Evolutionary conservation across 768 basidiomycete species (phyloP).

Genomic region (Suillus plorans): DNA sequence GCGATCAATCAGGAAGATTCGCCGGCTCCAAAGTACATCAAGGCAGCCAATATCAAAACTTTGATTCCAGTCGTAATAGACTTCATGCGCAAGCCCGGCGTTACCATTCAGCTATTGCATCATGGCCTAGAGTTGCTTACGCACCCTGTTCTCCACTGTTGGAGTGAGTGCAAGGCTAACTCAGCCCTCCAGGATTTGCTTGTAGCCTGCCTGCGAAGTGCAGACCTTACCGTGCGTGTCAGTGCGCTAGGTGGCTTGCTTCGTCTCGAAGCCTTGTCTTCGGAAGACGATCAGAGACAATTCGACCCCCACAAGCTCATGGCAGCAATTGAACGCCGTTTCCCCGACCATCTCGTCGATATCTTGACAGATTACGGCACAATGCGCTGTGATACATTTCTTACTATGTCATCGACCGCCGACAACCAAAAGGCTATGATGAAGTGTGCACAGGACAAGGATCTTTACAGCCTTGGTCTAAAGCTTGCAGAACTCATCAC

Average conservation of each 20-base stretch:
- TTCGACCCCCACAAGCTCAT: slow-evolving; percentile 53
- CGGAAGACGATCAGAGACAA: slow-evolving; percentile 44
- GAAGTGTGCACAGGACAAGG: slow-evolving; percentile 41
- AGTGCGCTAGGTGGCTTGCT: slow-evolving; percentile 53
- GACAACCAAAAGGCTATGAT: slow-evolving; percentile 59
- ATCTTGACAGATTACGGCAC: slow-evolving; percentile 50
- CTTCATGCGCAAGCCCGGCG: slow-evolving; percentile 43
- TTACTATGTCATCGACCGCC: slow-evolving; percentile 38
- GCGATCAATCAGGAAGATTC: slow-evolving; percentile 41
- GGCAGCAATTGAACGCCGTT: slow-evolving; percentile 37
- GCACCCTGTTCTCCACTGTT: slow-evolving; percentile 42
- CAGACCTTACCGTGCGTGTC: slow-evolving; percentile 53
- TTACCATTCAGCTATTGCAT: slow-evolving; percentile 42
- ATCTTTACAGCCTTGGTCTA: slow-evolving; percentile 53
- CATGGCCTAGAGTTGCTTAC: slow-evolving; percentile 53
- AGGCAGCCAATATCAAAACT: slow-evolving; percentile 41
- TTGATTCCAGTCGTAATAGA: slow-evolving; percentile 45
- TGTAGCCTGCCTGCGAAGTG: slow-evolving; percentile 54
- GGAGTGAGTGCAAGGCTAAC: slow-evolving; percentile 42
- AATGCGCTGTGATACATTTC: slow-evolving; percentile 44
- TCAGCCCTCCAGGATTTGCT: slow-evolving; percentile 49
- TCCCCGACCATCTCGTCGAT: slow-evolving; percentile 46
- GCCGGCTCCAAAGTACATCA: slow-evolving; percentile 37
- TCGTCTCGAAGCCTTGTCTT: slow-evolving; percentile 43
- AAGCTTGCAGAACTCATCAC: slow-evolving; percentile 50